These are phyloP conservation scores for Syzygium malaccense DNA, from an alignment of 441 rosid genomes.

Conservation along the genomic window DNA sequence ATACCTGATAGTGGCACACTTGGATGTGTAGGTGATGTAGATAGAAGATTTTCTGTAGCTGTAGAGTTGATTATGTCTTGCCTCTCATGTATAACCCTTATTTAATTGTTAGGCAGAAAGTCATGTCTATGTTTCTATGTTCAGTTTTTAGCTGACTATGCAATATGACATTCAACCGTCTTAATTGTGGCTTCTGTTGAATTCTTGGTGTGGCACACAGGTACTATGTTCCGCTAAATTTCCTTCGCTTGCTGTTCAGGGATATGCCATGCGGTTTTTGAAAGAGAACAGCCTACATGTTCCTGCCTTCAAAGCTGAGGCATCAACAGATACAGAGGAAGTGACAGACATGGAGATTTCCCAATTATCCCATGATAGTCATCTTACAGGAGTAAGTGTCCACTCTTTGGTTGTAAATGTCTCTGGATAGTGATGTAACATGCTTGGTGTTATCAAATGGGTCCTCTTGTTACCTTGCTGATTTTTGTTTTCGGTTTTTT, in stretches of 20 bases:
- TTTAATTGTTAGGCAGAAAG: background rate
- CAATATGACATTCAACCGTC: background rate
- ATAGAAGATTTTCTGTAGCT: background rate
- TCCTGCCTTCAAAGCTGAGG: slow-evolving; percentile 49
- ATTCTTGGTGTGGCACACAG: background rate
- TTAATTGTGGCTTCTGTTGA: background rate
- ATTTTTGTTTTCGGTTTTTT: background rate
- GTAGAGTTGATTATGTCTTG: background rate
- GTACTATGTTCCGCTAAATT: slow-evolving; percentile 18
- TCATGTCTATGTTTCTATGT: background rate
- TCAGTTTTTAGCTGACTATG: background rate
- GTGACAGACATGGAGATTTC: slow-evolving; percentile 41
- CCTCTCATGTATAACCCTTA: background rate
- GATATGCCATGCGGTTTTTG: slow-evolving; percentile 86
- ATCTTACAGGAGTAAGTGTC: slow-evolving; percentile 69
- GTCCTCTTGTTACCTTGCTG: background rate
- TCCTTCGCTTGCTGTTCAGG: slow-evolving; percentile 33
- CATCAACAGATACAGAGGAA: slow-evolving; percentile 51
- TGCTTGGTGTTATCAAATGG: background rate
- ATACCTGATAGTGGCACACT: background rate
- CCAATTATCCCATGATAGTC: slow-evolving; percentile 63
- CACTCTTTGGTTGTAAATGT: background rate
- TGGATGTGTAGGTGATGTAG: background rate
- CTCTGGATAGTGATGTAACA: background rate
- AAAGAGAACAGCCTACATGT: slow-evolving; percentile 37